Evolutionary conservation across 2,329 filamentous ascomycete genomes (phyloP).

Genomic region (Diplodia scrobiculata): DNA sequence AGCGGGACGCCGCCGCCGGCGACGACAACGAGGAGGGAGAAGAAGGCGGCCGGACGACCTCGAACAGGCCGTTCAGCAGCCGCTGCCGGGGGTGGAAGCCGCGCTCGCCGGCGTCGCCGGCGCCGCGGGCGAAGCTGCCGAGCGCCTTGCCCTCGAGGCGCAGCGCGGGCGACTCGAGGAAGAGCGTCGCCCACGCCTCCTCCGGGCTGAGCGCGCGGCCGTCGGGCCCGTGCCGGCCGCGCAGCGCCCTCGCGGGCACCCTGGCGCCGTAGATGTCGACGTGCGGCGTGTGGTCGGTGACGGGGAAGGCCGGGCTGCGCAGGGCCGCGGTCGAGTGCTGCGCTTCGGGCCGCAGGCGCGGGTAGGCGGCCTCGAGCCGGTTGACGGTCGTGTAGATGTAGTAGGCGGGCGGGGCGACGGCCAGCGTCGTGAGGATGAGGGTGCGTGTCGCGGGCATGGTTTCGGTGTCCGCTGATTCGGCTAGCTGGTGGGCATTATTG

Average conservation of each 20-base stretch:
- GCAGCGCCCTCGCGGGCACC: conserved; percentile 3
- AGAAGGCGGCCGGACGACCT: conserved; percentile 11
- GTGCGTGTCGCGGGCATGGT: conserved; percentile 1
- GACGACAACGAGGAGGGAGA: not conserved
- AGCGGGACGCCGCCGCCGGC: not conserved
- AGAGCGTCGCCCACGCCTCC: conserved; percentile 18
- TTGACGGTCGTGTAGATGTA: conserved; percentile 8
- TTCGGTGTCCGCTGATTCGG: not conserved
- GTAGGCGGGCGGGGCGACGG: conserved; percentile 2
- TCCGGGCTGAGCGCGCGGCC: conserved; percentile 3
- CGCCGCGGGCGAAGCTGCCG: not conserved
- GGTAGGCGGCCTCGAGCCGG: conserved; percentile 18
- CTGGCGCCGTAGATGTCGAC: conserved; percentile 19
- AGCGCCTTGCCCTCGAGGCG: conserved; percentile 6
- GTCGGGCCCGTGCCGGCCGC: not conserved
- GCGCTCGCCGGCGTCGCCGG: conserved; percentile 23
- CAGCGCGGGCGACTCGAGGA: conserved; percentile 14
- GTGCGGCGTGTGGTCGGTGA: conserved; percentile 18
- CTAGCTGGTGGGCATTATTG: not conserved
- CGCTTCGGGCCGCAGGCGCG: not conserved
- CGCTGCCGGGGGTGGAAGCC: conserved; percentile 6
- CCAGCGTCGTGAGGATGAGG: not conserved
- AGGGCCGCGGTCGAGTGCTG: conserved; percentile 8
- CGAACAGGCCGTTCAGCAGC: conserved; percentile 13
- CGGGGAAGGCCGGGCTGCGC: not conserved